A percentile compares a stretch with the other conserved stretches of the same genome.
phyloP scores from a whole-genome alignment of 169 alveolate species.

The Plasmodium inui region DNA sequence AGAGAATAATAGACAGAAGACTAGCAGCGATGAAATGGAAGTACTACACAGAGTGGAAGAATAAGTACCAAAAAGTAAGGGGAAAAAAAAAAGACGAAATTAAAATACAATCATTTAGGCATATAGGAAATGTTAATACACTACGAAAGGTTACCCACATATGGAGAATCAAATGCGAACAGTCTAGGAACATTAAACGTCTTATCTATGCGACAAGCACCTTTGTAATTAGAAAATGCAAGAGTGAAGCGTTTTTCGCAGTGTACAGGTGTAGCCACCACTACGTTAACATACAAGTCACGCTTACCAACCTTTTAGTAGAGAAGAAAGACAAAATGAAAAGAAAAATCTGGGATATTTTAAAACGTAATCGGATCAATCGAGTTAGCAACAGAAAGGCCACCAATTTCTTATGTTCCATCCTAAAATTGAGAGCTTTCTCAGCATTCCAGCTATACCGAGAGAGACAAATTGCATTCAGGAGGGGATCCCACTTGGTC shows the following conservation, averaged over 20 bases:
- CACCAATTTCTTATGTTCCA: not conserved
- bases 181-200: constrained; percentile 7
- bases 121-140: not conserved
- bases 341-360: constrained; percentile 15
- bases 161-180: constrained; percentile 19
- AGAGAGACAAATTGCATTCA: not conserved
- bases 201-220: constrained; percentile 19
- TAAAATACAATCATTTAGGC: constrained; percentile 37
- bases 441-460: not conserved
- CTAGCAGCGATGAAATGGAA: not conserved
- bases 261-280: constrained; percentile 13
- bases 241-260: not conserved
- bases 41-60: constrained; percentile 37
- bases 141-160: not conserved
- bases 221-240: not conserved
- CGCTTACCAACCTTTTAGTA: constrained; percentile 37
- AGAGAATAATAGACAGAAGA: not conserved
- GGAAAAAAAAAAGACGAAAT: not conserved
- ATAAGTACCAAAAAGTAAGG: constrained; percentile 35
- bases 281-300: not conserved
- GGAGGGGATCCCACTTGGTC: not conserved
- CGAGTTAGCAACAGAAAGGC: constrained; percentile 29
- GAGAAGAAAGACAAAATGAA: constrained; percentile 33
- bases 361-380: constrained; percentile 20
- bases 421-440: constrained; percentile 2